A percentile compares a stretch with the other conserved stretches of the same genome.
Conservation (phyloP, 2,329 filamentous ascomycete genomes). For the Penicillium sp. region DNA sequence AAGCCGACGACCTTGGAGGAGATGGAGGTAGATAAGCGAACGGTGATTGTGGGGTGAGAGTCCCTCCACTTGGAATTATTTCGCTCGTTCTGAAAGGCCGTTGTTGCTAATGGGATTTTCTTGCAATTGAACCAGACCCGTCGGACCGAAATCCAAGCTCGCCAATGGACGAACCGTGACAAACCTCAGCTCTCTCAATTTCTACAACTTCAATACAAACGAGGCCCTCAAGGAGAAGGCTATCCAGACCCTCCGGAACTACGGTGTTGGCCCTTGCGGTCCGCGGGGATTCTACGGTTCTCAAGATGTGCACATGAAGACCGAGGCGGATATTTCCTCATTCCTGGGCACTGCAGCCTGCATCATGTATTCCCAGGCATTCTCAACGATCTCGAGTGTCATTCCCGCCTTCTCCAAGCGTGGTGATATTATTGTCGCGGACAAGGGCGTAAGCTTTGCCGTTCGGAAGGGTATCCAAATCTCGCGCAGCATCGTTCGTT, state of each 20-base stretch:
- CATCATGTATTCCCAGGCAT: constrained; percentile 95
- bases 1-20: constrained; percentile 75
- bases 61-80: not conserved
- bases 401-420: constrained; percentile 97
- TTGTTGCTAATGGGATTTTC: constrained; percentile 15
- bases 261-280: constrained; percentile 94
- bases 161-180: constrained; percentile 85
- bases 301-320: constrained; percentile 97
- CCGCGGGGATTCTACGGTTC: constrained; percentile 98
- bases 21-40: constrained; percentile 79
- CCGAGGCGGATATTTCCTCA: constrained; percentile 88
- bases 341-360: constrained; percentile 86
- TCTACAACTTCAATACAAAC: constrained; percentile 95
- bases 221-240: constrained; percentile 94
- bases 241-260: constrained; percentile 88
- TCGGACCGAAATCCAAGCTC: constrained; percentile 87
- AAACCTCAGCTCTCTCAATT: constrained; percentile 95
- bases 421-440: constrained; percentile 94
- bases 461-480: constrained; percentile 95
- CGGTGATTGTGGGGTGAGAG: constrained; percentile 81
- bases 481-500: constrained; percentile 84
- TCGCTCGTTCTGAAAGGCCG: not conserved
- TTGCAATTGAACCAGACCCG: constrained; percentile 62
- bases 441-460: constrained; percentile 89
- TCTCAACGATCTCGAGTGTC: constrained; percentile 94